A percentile compares a stretch with the other conserved stretches of the same genome.
phyloP scores from a whole-genome alignment of 2,329 filamentous ascomycete species.

The Verticillium albo-atrum region DNA sequence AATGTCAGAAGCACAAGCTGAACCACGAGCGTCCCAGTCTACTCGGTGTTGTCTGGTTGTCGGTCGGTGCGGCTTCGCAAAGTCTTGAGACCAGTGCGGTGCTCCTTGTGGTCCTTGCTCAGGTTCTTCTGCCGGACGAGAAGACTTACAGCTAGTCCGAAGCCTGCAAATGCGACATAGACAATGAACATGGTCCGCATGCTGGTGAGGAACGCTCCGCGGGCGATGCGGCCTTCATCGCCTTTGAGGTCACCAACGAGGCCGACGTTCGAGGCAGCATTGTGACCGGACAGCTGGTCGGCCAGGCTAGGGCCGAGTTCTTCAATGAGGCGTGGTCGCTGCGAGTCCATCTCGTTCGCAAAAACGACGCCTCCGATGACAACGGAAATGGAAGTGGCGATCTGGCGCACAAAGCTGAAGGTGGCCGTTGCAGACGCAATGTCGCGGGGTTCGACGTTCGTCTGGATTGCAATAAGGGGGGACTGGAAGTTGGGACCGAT shows the following conservation, averaged over 20 bases:
- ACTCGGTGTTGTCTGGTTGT: background rate
- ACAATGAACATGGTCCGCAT: constrained; percentile 55
- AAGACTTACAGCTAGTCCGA: constrained; percentile 42
- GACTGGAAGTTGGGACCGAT: constrained; percentile 60
- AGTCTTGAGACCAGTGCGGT: constrained; percentile 52
- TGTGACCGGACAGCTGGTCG: constrained; percentile 48
- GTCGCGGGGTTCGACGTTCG: constrained; percentile 53
- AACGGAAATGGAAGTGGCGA: constrained; percentile 52
- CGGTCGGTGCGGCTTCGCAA: constrained; percentile 19
- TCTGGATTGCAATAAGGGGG: constrained; percentile 60
- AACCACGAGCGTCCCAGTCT: background rate
- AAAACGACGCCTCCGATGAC: constrained; percentile 45
- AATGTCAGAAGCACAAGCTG: background rate
- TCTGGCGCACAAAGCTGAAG: constrained; percentile 55
- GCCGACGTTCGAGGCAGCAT: constrained; percentile 58
- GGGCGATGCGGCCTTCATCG: constrained; percentile 35
- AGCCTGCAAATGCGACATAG: constrained; percentile 43
- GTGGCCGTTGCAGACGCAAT: constrained; percentile 60
- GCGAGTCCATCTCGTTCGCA: constrained; percentile 34
- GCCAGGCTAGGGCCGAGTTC: constrained; percentile 48
- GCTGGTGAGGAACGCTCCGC: constrained; percentile 43
- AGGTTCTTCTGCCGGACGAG: constrained; percentile 45
- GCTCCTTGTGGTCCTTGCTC: constrained; percentile 51
- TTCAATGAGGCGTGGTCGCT: constrained; percentile 35
- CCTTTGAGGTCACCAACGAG: constrained; percentile 48